Base-by-base conservation (phyloP, 257 asterid species). In the Solanum sitiens region DNA sequence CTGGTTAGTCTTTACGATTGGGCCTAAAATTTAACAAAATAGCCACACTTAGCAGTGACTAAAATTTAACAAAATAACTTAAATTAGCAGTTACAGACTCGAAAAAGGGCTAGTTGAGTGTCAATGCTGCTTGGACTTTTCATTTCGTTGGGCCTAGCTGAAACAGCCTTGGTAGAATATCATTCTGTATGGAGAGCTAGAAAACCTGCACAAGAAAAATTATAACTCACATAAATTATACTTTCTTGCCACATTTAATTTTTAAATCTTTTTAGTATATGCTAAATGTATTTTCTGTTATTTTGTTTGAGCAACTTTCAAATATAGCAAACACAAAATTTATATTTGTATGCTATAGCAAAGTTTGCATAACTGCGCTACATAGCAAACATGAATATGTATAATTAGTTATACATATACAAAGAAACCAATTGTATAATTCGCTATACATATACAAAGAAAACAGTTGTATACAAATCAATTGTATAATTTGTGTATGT, bases 261-360 rank as follows among this genome's bases (percentile, higher is more conserved):
- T 68, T 68, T 15, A 30, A 65, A 4, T 65, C 11, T n/a, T 50
- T n/a, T 11, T n/a, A 15, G 32, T 7, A 0, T 32, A 71, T 30
- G 14, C 14, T 32, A 71, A 65, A 32, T 71, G 8, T 15, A 20
- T 71, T 71, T 30, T 30, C 42, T 32, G 4, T 32, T 32, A 71
- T 71, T 32, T 71, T 3, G 6, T 71, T 30, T 1, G 7, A 35
- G 0, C 39, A 35, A 35, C 39, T 35, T 35, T 35, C 7, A 35
- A 1, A 35, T 35, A 35, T 35, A 35, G 1, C 37, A 35, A 35
- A 35, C 6, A 35, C 2, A 35, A 35, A 35, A 35, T 35, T 35
- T 1, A 35, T 35, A 35, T 35, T 35, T 1, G 0, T 35, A 4
- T 35, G 6, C 1, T 35, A 35, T 1, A 35, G 7, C 1, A 5